Evolutionary conservation across 2,329 filamentous ascomycete genomes (phyloP).

Genomic region (Arthrobotrys sphaeroides): DNA sequence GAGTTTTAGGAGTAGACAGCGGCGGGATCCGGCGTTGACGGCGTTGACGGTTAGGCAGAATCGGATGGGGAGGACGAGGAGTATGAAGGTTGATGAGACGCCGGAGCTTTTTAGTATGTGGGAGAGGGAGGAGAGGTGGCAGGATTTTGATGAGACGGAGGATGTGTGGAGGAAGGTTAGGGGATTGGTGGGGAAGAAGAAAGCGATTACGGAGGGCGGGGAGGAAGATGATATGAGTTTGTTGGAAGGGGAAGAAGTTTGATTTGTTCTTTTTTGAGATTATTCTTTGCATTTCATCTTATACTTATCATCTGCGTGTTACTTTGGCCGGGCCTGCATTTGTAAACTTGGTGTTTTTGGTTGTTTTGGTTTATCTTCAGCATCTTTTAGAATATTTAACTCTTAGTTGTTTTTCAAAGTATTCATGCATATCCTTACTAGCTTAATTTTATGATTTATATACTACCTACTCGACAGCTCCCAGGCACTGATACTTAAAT

Average conservation of each 20-base stretch:
- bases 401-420: no score
- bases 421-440: no score
- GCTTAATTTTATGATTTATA: no score
- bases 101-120: conserved; percentile 34
- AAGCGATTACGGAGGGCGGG: background rate
- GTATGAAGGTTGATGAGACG: conserved; percentile 38
- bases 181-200: conserved; percentile 9
- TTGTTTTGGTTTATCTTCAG: background rate
- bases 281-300: background rate
- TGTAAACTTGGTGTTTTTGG: background rate
- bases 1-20: conserved; percentile 44
- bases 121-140: conserved; percentile 44
- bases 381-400: no score
- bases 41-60: conserved; percentile 36
- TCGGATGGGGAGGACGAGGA: conserved; percentile 41
- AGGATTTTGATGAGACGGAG: conserved; percentile 38
- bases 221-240: conserved; percentile 37
- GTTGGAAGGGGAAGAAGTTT: conserved; percentile 32
- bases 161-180: conserved; percentile 27
- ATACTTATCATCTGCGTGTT: background rate
- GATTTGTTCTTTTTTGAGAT: background rate
- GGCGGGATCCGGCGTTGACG: conserved; percentile 32
- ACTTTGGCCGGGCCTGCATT: no score
- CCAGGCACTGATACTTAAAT: no score
- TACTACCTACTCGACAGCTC: no score